Conservation (phyloP, 2,329 filamentous ascomycete genomes). For the Ophiostoma ulmi region DNA sequence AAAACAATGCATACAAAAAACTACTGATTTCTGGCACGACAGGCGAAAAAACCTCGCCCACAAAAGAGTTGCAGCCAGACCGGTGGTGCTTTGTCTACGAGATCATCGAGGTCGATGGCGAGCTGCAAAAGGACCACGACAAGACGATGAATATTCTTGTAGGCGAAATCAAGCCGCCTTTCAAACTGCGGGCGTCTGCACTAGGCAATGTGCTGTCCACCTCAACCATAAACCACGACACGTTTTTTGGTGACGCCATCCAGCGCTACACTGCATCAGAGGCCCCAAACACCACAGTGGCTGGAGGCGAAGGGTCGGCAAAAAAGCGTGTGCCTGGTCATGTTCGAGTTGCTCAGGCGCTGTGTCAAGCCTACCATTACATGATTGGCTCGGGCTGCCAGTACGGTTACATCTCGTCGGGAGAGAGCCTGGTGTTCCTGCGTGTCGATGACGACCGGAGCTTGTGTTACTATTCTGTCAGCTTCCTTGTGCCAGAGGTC, state of each 20-base stretch:
- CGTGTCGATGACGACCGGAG: neutral
- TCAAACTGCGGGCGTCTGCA: neutral
- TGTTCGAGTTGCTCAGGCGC: neutral
- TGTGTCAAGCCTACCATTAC: neutral
- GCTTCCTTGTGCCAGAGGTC: neutral
- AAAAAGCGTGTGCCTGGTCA: neutral
- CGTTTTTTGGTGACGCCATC: neutral
- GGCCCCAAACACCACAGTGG: neutral
- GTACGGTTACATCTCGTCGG: neutral
- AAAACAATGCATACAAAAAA: neutral
- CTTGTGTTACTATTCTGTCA: neutral
- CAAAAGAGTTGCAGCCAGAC: neutral
- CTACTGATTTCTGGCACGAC: neutral
- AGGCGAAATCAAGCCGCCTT: neutral
- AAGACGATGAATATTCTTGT: slow-evolving; percentile 2
- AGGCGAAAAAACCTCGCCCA: neutral
- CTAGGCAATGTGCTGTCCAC: neutral
- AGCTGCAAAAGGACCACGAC: neutral
- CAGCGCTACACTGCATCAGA: neutral
- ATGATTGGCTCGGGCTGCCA: neutral
- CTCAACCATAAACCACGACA: neutral
- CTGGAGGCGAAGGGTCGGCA: neutral
- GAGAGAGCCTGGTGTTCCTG: neutral
- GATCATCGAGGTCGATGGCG: neutral
- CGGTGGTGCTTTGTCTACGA: slow-evolving; percentile 5